Evolutionary conservation across 1,139 yeast genomes (phyloP).

Genomic region (Candida labiduridarum): DNA sequence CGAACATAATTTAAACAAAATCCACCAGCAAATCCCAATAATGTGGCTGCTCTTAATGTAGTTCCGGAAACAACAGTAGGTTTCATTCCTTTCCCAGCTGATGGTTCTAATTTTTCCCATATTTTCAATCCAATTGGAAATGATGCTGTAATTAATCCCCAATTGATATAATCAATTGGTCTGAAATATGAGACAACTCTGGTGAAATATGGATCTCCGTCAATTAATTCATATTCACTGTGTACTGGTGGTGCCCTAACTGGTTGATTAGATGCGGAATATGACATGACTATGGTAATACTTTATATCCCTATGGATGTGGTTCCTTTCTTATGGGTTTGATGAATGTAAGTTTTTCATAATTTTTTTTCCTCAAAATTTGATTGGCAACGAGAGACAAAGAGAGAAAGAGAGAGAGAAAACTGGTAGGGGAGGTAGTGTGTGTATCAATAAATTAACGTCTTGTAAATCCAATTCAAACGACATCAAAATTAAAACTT

Average conservation of each 20-base stretch:
- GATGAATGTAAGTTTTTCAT: not conserved
- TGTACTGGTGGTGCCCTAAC: constrained; percentile 47
- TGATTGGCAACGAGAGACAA: constrained; percentile 13
- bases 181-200: constrained; percentile 78
- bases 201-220: constrained; percentile 75
- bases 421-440: not conserved
- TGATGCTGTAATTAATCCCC: constrained; percentile 70
- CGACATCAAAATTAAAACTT: no score
- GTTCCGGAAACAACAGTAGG: constrained; percentile 57
- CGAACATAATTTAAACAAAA: constrained; percentile 67
- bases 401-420: not conserved
- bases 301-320: no score
- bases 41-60: constrained; percentile 58
- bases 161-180: constrained; percentile 61
- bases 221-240: constrained; percentile 60
- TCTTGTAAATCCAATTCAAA: not conserved
- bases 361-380: constrained; percentile 13
- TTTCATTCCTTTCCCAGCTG: constrained; percentile 59
- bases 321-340: no score
- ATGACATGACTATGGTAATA: no score
- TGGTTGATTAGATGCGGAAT: constrained; percentile 43
- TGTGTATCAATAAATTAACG: not conserved
- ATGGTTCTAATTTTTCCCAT: constrained; percentile 67
- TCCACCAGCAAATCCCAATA: constrained; percentile 72
- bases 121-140: constrained; percentile 61